A percentile compares a stretch with the other conserved stretches of the same genome.
Evolutionary conservation across 148 eudicot genomes (phyloP).

Genomic region (Arbutus unedo): DNA sequence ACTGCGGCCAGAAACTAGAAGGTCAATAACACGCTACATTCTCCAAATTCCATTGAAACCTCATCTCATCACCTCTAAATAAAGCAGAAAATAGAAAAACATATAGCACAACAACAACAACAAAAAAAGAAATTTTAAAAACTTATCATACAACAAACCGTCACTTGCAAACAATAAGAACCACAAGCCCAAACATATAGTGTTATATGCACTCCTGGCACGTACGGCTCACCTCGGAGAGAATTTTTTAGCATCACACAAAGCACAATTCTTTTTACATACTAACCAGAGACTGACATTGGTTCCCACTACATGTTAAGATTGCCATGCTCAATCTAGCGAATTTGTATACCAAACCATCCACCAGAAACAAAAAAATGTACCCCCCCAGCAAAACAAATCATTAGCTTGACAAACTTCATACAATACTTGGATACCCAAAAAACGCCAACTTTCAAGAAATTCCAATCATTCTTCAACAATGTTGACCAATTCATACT

Average conservation of each 20-base stretch:
- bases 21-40: background rate
- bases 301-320: background rate
- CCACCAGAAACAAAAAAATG: constrained; percentile 3
- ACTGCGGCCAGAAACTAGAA: background rate
- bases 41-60: background rate
- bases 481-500: constrained; percentile 34
- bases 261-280: constrained; percentile 21
- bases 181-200: background rate
- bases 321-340: no score
- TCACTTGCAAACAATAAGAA: background rate
- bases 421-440: constrained; percentile 9
- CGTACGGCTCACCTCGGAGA: constrained; percentile 3
- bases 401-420: constrained; percentile 12
- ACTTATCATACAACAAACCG: background rate
- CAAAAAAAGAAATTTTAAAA: background rate
- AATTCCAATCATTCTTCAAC: constrained; percentile 26
- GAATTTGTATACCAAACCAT: constrained; percentile 24
- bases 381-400: constrained; percentile 5
- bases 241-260: background rate
- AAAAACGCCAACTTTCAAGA: background rate
- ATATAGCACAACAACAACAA: background rate
- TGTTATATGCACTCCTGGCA: background rate
- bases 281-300: background rate
- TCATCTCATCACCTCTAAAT: background rate
- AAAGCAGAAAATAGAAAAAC: background rate